Percentiles rank a stretch among this genome's conserved stretches.
Evolutionary conservation across 176 grass and related monocot genomes (phyloP).

Genomic region (Dendrocalamus sinicus): DNA sequence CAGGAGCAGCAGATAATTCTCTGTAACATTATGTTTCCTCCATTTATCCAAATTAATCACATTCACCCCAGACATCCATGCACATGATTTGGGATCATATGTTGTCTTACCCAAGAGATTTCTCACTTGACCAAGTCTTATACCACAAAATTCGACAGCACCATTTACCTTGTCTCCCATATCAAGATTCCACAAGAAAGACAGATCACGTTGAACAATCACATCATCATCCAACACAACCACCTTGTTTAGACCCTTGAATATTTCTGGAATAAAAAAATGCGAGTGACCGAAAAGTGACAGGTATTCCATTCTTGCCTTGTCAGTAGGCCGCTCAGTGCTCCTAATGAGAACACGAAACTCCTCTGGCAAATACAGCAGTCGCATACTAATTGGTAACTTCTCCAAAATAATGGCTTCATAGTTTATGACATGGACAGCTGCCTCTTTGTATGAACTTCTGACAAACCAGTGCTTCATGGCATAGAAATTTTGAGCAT

Average conservation of each 20-base stretch:
- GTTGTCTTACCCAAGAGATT: slow-evolving; percentile 64
- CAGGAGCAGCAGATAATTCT: slow-evolving; percentile 70
- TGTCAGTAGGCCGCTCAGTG: slow-evolving; percentile 54
- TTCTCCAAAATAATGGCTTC: slow-evolving; percentile 59
- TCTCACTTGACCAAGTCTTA: slow-evolving; percentile 73
- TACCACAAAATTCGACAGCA: slow-evolving; percentile 69
- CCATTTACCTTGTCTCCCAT: slow-evolving; percentile 93
- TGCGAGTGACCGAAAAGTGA: slow-evolving; percentile 88
- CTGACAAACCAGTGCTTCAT: slow-evolving; percentile 90
- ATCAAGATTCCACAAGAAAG: slow-evolving; percentile 85
- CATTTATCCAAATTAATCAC: slow-evolving; percentile 92
- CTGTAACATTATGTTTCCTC: slow-evolving; percentile 81
- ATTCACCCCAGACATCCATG: slow-evolving; percentile 96
- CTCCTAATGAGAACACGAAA: slow-evolving; percentile 84
- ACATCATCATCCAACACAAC: slow-evolving; percentile 91
- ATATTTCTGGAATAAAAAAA: slow-evolving; percentile 92
- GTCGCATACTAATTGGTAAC: slow-evolving; percentile 31
- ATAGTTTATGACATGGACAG: slow-evolving; percentile 69
- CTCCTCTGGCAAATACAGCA: slow-evolving; percentile 83
- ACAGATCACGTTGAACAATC: slow-evolving; percentile 85
- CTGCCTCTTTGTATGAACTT: slow-evolving; percentile 69
- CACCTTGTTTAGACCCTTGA: slow-evolving; percentile 83
- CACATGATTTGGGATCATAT: slow-evolving; percentile 80
- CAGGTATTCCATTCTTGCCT: slow-evolving; percentile 75
- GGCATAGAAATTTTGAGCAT: slow-evolving; percentile 79